Conservation (phyloP, 2,329 filamentous ascomycete genomes). For the Colletotrichum plurivorum region DNA sequence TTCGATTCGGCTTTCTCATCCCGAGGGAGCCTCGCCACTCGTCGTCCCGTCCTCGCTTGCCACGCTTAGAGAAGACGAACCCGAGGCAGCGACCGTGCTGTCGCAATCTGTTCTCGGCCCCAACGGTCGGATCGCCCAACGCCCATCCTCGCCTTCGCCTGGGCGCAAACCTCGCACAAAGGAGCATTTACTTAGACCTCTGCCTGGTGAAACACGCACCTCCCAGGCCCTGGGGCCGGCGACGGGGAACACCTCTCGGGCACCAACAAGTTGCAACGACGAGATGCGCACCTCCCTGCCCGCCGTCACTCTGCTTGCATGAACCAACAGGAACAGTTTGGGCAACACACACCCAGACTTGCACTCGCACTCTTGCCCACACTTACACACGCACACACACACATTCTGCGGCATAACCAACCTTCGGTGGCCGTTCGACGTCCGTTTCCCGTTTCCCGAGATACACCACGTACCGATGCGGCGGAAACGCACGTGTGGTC, state of each 20-base stretch:
- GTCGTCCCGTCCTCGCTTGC: neutral
- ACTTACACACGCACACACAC: neutral
- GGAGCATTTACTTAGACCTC: slow-evolving; percentile 16
- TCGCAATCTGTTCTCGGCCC: slow-evolving; percentile 4
- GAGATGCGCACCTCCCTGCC: neutral
- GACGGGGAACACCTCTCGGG: neutral
- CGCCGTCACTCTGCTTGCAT: neutral
- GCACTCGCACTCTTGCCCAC: neutral
- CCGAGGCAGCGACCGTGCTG: neutral
- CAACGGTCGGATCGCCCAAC: slow-evolving; percentile 6
- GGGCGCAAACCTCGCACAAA: slow-evolving; percentile 6
- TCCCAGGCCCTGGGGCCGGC: neutral
- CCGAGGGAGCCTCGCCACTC: too few species aligned
- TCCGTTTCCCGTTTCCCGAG: neutral
- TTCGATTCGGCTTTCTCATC: too few species aligned
- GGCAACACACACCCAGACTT: neutral
- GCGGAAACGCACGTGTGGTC: neutral
- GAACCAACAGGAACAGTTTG: neutral
- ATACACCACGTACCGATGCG: neutral
- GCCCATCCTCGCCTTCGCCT: neutral
- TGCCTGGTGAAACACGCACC: slow-evolving; percentile 18
- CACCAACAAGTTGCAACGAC: neutral
- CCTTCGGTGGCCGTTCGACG: slow-evolving; percentile 1
- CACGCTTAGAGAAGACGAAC: slow-evolving; percentile 5
- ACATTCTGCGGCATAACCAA: neutral